Conservation (phyloP, 208 protist genomes). For the Porcisia hertigi region DNA sequence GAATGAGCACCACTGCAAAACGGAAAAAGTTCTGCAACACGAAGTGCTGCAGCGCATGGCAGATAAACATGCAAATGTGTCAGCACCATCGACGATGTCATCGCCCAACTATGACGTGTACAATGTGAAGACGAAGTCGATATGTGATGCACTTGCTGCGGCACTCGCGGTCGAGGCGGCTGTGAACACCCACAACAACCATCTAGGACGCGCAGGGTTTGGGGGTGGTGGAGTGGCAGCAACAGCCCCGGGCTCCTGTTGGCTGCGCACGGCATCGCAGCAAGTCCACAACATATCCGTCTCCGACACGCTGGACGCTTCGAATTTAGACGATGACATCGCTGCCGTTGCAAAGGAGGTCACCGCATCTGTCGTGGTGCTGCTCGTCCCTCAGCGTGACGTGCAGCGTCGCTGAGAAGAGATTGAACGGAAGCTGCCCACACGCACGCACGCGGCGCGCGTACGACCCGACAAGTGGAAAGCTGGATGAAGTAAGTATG, state of each 20-base stretch:
- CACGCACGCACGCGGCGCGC: not conserved
- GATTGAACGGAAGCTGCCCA: not conserved
- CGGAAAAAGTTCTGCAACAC: slow-evolving; percentile 30
- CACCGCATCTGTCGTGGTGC: slow-evolving; percentile 24
- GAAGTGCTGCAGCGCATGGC: slow-evolving; percentile 38
- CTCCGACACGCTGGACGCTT: not conserved
- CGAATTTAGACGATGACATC: not conserved
- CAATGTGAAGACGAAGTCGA: slow-evolving; percentile 14
- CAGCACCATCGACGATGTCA: not conserved
- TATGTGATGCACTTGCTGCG: slow-evolving; percentile 44
- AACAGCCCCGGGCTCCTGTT: not conserved
- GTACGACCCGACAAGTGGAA: not conserved
- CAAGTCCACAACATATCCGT: not conserved
- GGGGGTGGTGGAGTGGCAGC: too few species aligned
- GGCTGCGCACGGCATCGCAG: not conserved
- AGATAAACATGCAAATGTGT: not conserved
- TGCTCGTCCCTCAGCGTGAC: slow-evolving; percentile 26
- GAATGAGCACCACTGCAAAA: slow-evolving; percentile 38
- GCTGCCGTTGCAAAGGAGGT: not conserved
- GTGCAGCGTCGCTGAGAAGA: slow-evolving; percentile 21
- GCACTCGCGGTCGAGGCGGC: slow-evolving; percentile 33
- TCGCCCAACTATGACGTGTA: slow-evolving; percentile 10
- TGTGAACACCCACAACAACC: not conserved
- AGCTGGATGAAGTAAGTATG: not conserved
- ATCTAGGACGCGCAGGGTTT: not conserved